Percentiles rank a stretch among this genome's conserved stretches.
These are phyloP conservation scores for Pythium aristosporum DNA, from an alignment of 352 stramenopile species.

Conservation along the genomic window DNA sequence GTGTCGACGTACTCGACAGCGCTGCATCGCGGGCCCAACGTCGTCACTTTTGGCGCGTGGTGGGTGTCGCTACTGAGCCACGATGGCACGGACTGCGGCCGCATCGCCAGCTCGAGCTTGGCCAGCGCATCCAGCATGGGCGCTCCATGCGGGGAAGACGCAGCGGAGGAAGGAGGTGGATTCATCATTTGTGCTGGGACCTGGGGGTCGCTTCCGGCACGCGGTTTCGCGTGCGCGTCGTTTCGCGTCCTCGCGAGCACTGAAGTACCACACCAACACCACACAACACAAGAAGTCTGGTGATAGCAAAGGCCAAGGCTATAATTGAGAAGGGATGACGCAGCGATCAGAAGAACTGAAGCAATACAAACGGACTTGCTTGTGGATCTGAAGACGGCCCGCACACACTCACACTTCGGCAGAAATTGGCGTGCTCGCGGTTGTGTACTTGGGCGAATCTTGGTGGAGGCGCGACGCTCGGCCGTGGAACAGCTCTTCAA, in stretches of 20 bases:
- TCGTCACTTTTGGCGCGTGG: conserved; percentile 60
- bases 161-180: neutral
- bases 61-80: conserved; percentile 76
- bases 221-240: conserved; percentile 14
- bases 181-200: conserved; percentile 6
- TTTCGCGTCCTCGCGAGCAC: neutral
- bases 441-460: conserved; percentile 15
- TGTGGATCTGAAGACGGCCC: neutral
- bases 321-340: too few relatives aligned
- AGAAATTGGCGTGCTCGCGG: neutral
- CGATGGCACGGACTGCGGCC: conserved; percentile 66
- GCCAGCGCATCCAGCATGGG: conserved; percentile 57
- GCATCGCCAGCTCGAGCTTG: conserved; percentile 71
- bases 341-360: too few relatives aligned
- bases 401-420: neutral
- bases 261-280: neutral
- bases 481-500: conserved; percentile 35
- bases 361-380: neutral
- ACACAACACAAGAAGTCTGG: neutral
- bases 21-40: conserved; percentile 48
- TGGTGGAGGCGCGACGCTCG: neutral
- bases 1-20: conserved; percentile 58
- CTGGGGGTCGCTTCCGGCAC: neutral
- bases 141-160: conserved; percentile 7
- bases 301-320: too few relatives aligned